Base-by-base conservation (phyloP, 2,329 filamentous ascomycete genomes). In the Chalara sp. region DNA sequence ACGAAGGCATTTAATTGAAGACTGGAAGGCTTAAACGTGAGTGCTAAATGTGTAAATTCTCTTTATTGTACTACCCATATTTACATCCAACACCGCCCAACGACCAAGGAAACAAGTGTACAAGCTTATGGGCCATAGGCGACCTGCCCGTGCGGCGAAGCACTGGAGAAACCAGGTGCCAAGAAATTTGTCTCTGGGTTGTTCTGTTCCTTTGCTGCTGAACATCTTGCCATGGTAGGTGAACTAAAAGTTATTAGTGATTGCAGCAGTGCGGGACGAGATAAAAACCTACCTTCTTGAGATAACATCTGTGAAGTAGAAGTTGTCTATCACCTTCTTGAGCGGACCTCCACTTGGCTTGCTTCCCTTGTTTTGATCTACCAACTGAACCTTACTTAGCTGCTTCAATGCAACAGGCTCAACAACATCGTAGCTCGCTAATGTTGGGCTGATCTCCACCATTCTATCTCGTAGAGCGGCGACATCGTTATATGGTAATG, bases 231-330 rank as follows among this genome's bases (percentile, higher is more conserved):
- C 93, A 99, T 99, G 52, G 93, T 99, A 47, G 93, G 91, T 56
- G 91, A 96, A 76, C 91, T 95, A 55, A 35, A 40, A 47, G 33
- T 32, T 49, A 30, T 42, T 12, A 50, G 45, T 32, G 46, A 53
- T 40, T 52, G 45, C 40, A 32, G 8, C 45, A 32, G 10, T 47
- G 10, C 54, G 51, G 56, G 45, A 49, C 12, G 11, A 6, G 44
- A 28, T 6, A 4, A 8, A 8, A 28, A 39, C 83, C 70, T 75
- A 93, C 89, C 89, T 96, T 80, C 93, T 85, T 39, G 91, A 95
- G 70, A 99, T 96, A 52, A 86, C 83, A 72, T 99, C 92, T 69
- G 93, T 99, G 72, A 97, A 96, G 76, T 91, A 99, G 71, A 99
- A 99, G 76, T 99, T 89, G 64, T 96, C 84, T 62, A 99, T 89